Conservation (phyloP, 495 filamentous ascomycete species). For the Xylaria intraflava region DNA sequence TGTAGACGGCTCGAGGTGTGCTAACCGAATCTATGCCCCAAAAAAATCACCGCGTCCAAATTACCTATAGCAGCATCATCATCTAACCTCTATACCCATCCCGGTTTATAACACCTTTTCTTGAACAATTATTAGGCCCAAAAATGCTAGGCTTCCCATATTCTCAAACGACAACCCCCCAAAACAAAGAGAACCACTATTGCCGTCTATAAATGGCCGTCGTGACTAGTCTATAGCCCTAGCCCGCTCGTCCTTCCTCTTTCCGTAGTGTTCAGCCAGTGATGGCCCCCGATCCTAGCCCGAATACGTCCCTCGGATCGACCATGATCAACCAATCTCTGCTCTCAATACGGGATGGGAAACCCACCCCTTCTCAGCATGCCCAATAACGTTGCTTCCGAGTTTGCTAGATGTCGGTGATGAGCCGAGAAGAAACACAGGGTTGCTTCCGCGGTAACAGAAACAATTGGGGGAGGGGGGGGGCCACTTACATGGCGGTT, state of each 20-base stretch:
- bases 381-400: neutral
- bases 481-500: slow-evolving; percentile 10
- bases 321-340: neutral
- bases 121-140: too few species aligned
- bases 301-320: neutral
- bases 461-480: too few species aligned
- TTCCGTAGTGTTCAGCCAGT: neutral
- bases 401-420: neutral
- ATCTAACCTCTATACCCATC: too few species aligned
- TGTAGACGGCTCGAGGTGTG: too few species aligned
- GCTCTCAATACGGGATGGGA: neutral
- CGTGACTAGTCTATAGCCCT: neutral
- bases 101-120: too few species aligned
- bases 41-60: too few species aligned
- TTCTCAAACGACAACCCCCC: neutral
- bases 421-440: neutral
- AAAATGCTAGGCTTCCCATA: neutral
- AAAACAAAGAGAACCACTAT: neutral
- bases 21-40: too few species aligned
- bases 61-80: too few species aligned
- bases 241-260: neutral
- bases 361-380: neutral
- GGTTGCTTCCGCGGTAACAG: too few species aligned
- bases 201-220: neutral
- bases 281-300: too few species aligned